Conservation (phyloP, 1,139 yeast species). For the Maudiozyma humilis region DNA sequence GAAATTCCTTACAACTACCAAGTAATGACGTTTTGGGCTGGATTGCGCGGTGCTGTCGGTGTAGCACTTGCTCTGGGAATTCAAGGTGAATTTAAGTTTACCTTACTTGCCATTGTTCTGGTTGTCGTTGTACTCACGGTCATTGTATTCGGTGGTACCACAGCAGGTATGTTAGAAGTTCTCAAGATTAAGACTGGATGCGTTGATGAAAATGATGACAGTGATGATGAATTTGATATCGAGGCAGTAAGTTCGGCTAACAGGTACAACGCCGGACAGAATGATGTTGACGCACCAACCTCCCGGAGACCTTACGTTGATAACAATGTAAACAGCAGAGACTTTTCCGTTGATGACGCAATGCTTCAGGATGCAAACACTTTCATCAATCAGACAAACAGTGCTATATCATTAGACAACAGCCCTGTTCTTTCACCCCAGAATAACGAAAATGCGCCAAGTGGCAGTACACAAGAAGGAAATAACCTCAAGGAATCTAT, state of each 20-base stretch:
- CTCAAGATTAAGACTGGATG: slow-evolving; percentile 89
- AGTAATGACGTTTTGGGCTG: slow-evolving; percentile 99
- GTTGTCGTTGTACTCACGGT: slow-evolving; percentile 96
- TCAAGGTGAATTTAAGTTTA: slow-evolving; percentile 87
- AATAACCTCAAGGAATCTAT: slow-evolving; percentile 22
- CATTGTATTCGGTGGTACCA: slow-evolving; percentile 94
- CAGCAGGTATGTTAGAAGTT: slow-evolving; percentile 95
- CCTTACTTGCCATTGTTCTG: slow-evolving; percentile 84
- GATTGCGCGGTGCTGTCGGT: slow-evolving; percentile 97
- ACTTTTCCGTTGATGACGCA: slow-evolving; percentile 10
- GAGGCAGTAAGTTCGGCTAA: slow-evolving; percentile 52
- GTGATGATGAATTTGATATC: slow-evolving; percentile 92
- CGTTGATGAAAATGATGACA: slow-evolving; percentile 65
- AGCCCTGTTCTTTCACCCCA: slow-evolving; percentile 2
- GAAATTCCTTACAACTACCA: slow-evolving; percentile 94
- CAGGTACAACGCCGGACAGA: slow-evolving; percentile 2
- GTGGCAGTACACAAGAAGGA: slow-evolving; percentile 14
- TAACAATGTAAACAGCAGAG: slow-evolving; percentile 11
- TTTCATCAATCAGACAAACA: slow-evolving; percentile 2
- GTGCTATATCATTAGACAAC: slow-evolving; percentile 3
- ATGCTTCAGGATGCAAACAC: slow-evolving; percentile 4
- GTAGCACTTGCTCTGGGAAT: slow-evolving; percentile 97
- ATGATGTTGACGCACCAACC: slow-evolving; percentile 6
- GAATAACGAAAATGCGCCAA: not conserved
- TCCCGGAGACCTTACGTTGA: slow-evolving; percentile 24